A percentile compares a stretch with the other conserved stretches of the same genome.
phyloP scores from a whole-genome alignment of 306 rosid genomes.

The Lathyrus tuberosus region DNA sequence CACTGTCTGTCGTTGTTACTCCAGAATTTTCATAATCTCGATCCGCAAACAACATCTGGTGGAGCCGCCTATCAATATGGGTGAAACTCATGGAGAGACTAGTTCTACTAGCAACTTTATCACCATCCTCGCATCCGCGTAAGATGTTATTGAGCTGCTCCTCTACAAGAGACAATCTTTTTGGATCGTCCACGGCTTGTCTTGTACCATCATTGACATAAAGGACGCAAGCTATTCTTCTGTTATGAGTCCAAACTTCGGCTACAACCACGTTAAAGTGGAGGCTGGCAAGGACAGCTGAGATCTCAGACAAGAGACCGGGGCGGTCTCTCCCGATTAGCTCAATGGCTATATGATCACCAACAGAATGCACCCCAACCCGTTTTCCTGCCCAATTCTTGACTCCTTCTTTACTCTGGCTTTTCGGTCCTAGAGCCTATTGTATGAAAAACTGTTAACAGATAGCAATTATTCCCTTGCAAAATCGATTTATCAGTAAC shows the following conservation, averaged over 20 bases:
- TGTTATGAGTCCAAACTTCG: slow-evolving; percentile 81
- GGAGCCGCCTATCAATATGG: slow-evolving; percentile 74
- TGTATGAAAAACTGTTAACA: not conserved
- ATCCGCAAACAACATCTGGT: slow-evolving; percentile 79
- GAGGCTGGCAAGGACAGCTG: slow-evolving; percentile 75
- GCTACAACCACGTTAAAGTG: slow-evolving; percentile 68
- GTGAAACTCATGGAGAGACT: slow-evolving; percentile 71
- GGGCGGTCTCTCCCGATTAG: slow-evolving; percentile 76
- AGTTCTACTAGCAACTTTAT: slow-evolving; percentile 53
- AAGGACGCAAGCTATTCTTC: slow-evolving; percentile 68
- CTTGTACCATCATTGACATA: slow-evolving; percentile 59
- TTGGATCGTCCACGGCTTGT: slow-evolving; percentile 46
- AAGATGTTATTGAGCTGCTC: slow-evolving; percentile 73
- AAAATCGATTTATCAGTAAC: too few species aligned
- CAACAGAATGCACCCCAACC: slow-evolving; percentile 67
- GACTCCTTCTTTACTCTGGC: slow-evolving; percentile 49
- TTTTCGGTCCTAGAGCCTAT: slow-evolving; percentile 83
- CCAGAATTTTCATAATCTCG: slow-evolving; percentile 70
- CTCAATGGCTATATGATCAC: slow-evolving; percentile 69
- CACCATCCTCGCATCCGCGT: slow-evolving; percentile 64
- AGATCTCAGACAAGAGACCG: slow-evolving; percentile 78
- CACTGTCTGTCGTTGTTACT: slow-evolving; percentile 44
- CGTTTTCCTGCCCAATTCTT: slow-evolving; percentile 59
- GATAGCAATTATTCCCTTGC: too few species aligned
- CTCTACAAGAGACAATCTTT: slow-evolving; percentile 58